Conservation (phyloP, 1,284 basidiomycete genomes). For the Leccinum subrobustum region DNA sequence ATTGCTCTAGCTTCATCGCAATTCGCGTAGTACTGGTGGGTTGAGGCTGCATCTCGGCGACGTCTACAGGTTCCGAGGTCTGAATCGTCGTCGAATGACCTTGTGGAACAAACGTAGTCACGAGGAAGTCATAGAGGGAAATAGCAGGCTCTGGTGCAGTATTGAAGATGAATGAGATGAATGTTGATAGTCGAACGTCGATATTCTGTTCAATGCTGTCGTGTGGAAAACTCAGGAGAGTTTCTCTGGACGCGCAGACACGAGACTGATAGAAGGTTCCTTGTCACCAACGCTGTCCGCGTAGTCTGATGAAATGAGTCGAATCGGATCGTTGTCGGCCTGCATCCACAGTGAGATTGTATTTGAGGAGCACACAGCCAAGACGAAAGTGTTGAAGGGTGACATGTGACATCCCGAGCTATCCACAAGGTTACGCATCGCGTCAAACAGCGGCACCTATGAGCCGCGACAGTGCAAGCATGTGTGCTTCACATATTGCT, state of each 20-base stretch:
- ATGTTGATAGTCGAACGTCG: constrained; percentile 82
- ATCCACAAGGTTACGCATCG: not conserved
- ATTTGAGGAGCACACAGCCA: constrained; percentile 73
- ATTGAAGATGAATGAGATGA: constrained; percentile 74
- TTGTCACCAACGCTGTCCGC: constrained; percentile 48
- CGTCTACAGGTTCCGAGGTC: constrained; percentile 13
- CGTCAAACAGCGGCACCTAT: not conserved
- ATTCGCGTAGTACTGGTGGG: constrained; percentile 74
- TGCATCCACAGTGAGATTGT: constrained; percentile 87
- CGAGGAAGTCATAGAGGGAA: constrained; percentile 94
- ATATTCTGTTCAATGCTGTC: constrained; percentile 91
- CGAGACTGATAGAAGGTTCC: constrained; percentile 79
- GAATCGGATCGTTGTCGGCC: constrained; percentile 53
- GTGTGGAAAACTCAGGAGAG: constrained; percentile 87
- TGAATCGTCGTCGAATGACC: constrained; percentile 15
- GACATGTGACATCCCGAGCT: constrained; percentile 42
- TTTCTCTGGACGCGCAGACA: constrained; percentile 83
- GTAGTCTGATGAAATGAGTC: constrained; percentile 76
- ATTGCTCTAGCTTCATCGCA: constrained; percentile 41
- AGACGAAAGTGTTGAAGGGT: constrained; percentile 82
- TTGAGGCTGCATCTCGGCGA: constrained; percentile 15
- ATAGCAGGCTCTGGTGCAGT: constrained; percentile 92
- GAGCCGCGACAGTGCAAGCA: constrained; percentile 36
- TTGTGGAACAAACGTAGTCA: constrained; percentile 88
- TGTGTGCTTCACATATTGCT: constrained; percentile 75